Conservation (phyloP, 1,284 basidiomycete genomes). For the Fistulinella cinereoalba region DNA sequence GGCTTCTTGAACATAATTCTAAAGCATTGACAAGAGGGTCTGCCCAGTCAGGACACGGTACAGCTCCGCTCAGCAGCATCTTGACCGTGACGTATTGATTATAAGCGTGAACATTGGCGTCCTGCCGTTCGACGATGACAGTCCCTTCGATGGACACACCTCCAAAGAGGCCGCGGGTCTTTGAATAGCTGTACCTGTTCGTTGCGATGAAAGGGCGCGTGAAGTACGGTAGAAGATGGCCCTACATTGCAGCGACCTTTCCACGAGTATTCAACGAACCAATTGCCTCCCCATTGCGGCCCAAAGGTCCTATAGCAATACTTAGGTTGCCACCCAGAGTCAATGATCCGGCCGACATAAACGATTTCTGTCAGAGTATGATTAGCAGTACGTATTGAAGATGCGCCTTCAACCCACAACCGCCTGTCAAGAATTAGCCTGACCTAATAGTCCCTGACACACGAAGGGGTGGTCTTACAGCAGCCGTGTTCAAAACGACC, state of each 20-base stretch:
- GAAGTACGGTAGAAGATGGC: conserved; percentile 14
- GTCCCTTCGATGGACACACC: conserved; percentile 89
- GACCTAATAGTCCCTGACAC: conserved; percentile 9
- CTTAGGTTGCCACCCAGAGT: conserved; percentile 94
- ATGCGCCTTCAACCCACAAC: conserved; percentile 46
- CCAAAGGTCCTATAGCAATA: conserved; percentile 90
- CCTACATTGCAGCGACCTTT: conserved; percentile 89
- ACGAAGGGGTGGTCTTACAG: conserved; percentile 46
- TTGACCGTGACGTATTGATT: conserved; percentile 70
- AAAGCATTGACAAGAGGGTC: conserved; percentile 69
- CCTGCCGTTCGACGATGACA: conserved; percentile 91
- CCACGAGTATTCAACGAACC: conserved; percentile 86
- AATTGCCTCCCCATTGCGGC: conserved; percentile 91
- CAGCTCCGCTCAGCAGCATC: conserved; percentile 73
- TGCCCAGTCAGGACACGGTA: conserved; percentile 80
- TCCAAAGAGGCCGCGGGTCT: conserved; percentile 90
- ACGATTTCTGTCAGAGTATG: conserved; percentile 57
- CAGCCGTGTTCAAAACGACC: conserved; percentile 83
- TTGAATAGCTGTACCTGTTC: conserved; percentile 86
- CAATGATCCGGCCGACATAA: conserved; percentile 93
- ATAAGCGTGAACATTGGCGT: conserved; percentile 85
- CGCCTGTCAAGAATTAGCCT: conserved; percentile 39
- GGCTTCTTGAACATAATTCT: conserved; percentile 68
- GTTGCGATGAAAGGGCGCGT: conserved; percentile 5
- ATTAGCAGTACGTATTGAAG: conserved; percentile 8